Base-by-base conservation (phyloP, 176 grass and related monocot genomes). In the Phoenix roebelenii region DNA sequence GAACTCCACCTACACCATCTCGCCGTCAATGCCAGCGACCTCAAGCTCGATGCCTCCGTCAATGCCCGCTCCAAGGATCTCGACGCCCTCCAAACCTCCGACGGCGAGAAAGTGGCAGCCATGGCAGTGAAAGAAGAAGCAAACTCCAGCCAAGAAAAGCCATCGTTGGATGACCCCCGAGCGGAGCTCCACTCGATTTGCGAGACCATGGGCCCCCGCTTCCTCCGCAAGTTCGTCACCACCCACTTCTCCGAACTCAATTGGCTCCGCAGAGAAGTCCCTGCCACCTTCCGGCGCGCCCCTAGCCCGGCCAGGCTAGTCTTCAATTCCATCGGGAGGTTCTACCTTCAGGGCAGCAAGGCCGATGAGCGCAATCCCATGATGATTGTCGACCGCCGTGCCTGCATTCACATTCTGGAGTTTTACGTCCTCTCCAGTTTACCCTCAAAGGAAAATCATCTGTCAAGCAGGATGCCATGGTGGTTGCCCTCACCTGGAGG, bases 391-490 rank as follows among this genome's bases (percentile, higher is more conserved):
- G 25, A 29, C 14, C 70, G 70, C 16, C 70, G 70, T 25, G 85
- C 85, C 0, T 77, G 80, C 74, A 52, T 71, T 49, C 77, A 84
- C 52, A 58, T 89, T 44, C 85, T 89, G 3, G 80, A 84, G 58
- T 64, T 84, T 1, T 89, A 89, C 74, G 60, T 89, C 51, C 58
- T 74, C 26, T 67, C 77, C 0, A 77, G 85, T 15, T 89, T 80
- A 10, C 75, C 76, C 3, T 16, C n/a, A 20, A 20, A 20, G 3
- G 77, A 77, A 72, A 72, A 0, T 71, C 65, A 5, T 49, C 75
- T n/a, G 12, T 74, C 28, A 32, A 52, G 26, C 22, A 63, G 51
- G 28, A 55, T n/a, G 70, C 70, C 3, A 30, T n/a, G 29, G 59
- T 74, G 60, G 70, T 24, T 3, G 77, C 66, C 18, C 50, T 89